Conservation (phyloP, 306 rosid genomes). For the Cucurbita ficifolia region DNA sequence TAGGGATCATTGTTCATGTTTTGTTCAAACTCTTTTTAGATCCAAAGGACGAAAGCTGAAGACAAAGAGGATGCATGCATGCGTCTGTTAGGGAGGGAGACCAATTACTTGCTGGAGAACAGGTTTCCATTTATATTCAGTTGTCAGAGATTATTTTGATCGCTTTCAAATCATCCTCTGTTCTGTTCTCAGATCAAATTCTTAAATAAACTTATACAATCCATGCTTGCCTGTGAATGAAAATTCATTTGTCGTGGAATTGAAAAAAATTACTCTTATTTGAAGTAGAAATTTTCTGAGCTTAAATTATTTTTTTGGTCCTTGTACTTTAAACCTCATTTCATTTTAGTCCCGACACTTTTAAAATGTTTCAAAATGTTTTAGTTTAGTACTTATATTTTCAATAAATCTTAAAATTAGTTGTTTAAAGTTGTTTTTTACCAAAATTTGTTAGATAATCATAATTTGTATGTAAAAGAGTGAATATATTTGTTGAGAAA, state of each 20-base stretch:
- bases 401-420: too few relatives aligned
- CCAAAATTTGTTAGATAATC: too few relatives aligned
- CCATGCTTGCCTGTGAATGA: background rate
- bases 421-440: too few relatives aligned
- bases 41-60: background rate
- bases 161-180: background rate
- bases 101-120: background rate
- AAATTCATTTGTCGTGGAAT: background rate
- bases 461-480: too few relatives aligned
- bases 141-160: background rate
- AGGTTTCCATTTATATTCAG: background rate
- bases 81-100: background rate
- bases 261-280: too few relatives aligned
- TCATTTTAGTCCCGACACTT: too few relatives aligned
- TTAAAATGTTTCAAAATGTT: too few relatives aligned
- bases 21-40: background rate
- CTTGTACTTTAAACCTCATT: too few relatives aligned
- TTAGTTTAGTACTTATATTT: too few relatives aligned
- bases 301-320: background rate
- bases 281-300: background rate
- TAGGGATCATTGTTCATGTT: background rate
- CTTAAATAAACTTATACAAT: background rate
- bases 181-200: background rate
- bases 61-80: background rate
- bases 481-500: background rate